phyloP scores from a whole-genome alignment of 2,329 filamentous ascomycete species.

The Cladosporium velox region DNA sequence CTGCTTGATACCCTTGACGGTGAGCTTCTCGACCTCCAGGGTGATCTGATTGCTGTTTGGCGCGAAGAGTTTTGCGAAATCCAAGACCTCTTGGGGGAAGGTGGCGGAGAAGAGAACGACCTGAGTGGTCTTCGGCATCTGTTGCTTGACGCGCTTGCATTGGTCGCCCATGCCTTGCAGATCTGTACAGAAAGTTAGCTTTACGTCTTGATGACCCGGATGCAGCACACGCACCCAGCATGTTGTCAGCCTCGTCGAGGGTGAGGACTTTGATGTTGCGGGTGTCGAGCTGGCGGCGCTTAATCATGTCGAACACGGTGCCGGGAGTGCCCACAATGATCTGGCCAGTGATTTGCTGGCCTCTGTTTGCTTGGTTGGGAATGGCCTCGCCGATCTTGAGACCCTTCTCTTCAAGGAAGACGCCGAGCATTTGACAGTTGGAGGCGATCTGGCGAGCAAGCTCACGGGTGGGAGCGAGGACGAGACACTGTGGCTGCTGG shows the following conservation, averaged over 20 bases:
- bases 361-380: conserved; percentile 71
- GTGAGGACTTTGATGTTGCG: conserved; percentile 78
- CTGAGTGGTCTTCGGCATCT: conserved; percentile 75
- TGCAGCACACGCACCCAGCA: conserved; percentile 59
- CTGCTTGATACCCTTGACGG: conserved; percentile 95
- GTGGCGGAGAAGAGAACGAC: conserved; percentile 95
- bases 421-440: conserved; percentile 80
- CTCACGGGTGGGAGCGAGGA: conserved; percentile 90
- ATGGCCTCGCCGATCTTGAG: conserved; percentile 80
- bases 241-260: conserved; percentile 97
- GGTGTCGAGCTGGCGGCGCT: conserved; percentile 71
- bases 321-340: conserved; percentile 93
- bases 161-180: conserved; percentile 94
- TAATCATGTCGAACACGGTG: conserved; percentile 85
- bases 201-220: background rate
- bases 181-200: conserved; percentile 50
- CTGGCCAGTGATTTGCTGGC: conserved; percentile 69
- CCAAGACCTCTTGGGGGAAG: conserved; percentile 80
- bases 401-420: conserved; percentile 66
- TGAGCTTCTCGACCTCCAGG: conserved; percentile 85
- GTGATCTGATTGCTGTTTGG: conserved; percentile 85
- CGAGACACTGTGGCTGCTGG: conserved; percentile 77
- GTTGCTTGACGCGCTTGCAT: conserved; percentile 80
- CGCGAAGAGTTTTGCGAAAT: conserved; percentile 81
- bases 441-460: conserved; percentile 90